Base-by-base conservation (phyloP, 1,284 basidiomycete species). In the Phellopilus nigrolimitatus region DNA sequence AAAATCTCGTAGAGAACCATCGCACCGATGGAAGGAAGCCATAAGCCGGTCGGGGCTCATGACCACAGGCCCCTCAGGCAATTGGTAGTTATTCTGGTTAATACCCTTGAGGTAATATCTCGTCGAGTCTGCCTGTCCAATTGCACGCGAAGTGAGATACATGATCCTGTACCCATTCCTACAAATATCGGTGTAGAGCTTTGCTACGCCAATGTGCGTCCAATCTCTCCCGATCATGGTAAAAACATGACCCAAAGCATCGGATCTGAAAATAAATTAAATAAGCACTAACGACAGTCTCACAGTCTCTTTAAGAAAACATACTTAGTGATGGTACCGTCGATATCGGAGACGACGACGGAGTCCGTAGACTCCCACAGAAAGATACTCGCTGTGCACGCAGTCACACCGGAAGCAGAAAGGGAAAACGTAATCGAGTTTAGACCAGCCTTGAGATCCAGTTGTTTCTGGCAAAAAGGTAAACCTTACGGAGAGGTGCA, bases 181-280 rank as follows among this genome's bases (percentile, higher is more conserved):
- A 50, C 76, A 77, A 57, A 99, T 97, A 63, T 99, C 97, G 2
- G 93, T 97, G 70, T 99, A 99, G 17, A 99, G 76, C 69, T 99
- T 99, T 4, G 97, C 97, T 15, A 99, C 95, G 13, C 97, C 97
- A 13, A 92, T 74, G 66, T 99, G 97, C 3, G 97, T 99, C 97
- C 97, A 99, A 68, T 99, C 97, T n/a, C 95, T 83, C 3, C 97
- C 97, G 59, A 99, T 97, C 80, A 98, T 95, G 3, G 95, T 95
- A 65, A 97, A 97, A 45, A 99, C 87, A 65, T 99, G 97, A 0
- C 97, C 97, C 2, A 99, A 74, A 1, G 94, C 97, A 69, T 99
- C 97, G 1, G 95, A 98, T 66, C 91, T 95, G 59, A 27, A 39
- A 48, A 40, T 31, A 34, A 57, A 22, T 51, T 30, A 31, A 41